A percentile compares a stretch with the other conserved stretches of the same genome.
Conservation (phyloP, 257 asterid species). For the Nicotiana sylvestris region DNA sequence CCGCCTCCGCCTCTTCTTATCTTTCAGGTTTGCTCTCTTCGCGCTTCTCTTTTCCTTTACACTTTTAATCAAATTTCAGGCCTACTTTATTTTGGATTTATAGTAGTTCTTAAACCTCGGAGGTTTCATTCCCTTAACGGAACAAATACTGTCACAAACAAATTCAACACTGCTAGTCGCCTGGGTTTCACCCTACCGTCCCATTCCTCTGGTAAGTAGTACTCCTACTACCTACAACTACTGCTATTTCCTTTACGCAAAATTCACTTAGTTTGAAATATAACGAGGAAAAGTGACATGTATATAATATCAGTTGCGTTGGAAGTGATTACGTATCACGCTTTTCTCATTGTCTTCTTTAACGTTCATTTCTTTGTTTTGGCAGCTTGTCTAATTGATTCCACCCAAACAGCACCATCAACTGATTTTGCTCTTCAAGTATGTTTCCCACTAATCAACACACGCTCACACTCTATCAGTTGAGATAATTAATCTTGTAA, state of each 20-base stretch:
- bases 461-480: background rate
- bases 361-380: background rate
- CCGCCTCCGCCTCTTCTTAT: background rate
- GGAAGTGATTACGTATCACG: background rate
- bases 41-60: background rate
- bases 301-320: too few species aligned
- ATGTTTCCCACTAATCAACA: background rate
- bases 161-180: background rate
- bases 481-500: conserved; percentile 9
- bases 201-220: too few species aligned
- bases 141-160: background rate
- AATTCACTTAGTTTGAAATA: too few species aligned
- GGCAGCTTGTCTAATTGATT: conserved; percentile 42
- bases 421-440: conserved; percentile 27
- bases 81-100: background rate
- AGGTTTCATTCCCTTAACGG: background rate
- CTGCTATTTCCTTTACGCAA: too few species aligned
- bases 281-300: too few species aligned
- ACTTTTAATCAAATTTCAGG: background rate
- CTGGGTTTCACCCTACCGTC: background rate
- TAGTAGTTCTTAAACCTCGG: background rate
- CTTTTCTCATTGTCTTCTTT: background rate
- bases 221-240: too few species aligned
- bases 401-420: conserved; percentile 21
- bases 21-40: conserved; percentile 15